Evolutionary conservation across 805 yeast genomes (phyloP).

Genomic region (Debaryomyces maramus): DNA sequence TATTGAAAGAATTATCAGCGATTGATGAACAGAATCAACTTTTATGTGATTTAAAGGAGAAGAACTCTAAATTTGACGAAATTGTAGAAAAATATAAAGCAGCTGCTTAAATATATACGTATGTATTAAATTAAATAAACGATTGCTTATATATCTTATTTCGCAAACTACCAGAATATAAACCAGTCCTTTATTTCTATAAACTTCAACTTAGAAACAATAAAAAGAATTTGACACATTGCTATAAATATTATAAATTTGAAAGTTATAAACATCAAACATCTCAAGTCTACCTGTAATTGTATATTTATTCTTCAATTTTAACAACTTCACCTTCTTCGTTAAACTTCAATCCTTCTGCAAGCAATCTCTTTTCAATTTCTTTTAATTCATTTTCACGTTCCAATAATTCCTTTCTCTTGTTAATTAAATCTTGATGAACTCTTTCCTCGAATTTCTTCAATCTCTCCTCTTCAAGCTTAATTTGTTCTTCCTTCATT

Average conservation of each 20-base stretch:
- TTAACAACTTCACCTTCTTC: slow-evolving; percentile 37
- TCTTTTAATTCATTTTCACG: slow-evolving; percentile 84
- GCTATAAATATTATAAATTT: not conserved
- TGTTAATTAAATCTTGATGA: slow-evolving; percentile 78
- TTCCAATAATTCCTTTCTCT: slow-evolving; percentile 78
- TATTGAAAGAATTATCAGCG: slow-evolving; percentile 46
- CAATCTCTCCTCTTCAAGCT: slow-evolving; percentile 84
- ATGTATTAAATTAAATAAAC: too few relatives aligned
- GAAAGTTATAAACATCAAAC: too few relatives aligned
- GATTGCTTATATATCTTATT: too few relatives aligned
- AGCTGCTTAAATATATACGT: slow-evolving; percentile 2
- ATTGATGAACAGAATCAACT: slow-evolving; percentile 58
- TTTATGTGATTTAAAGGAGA: slow-evolving; percentile 58
- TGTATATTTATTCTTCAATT: slow-evolving; percentile 17
- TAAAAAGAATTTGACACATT: not conserved
- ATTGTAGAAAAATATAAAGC: slow-evolving; percentile 59
- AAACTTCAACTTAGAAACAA: not conserved
- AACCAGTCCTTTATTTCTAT: slow-evolving; percentile 1
- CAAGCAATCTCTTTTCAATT: slow-evolving; percentile 68
- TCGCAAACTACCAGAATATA: too few relatives aligned
- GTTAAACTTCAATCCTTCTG: slow-evolving; percentile 50
- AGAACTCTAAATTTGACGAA: slow-evolving; percentile 64
- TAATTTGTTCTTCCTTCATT: slow-evolving; percentile 85
- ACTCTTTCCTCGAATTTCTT: slow-evolving; percentile 85
- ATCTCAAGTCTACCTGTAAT: not conserved